A percentile compares a stretch with the other conserved stretches of the same genome.
Conservation (phyloP, 306 rosid genomes). For the Cyclanthera cordifolia region DNA sequence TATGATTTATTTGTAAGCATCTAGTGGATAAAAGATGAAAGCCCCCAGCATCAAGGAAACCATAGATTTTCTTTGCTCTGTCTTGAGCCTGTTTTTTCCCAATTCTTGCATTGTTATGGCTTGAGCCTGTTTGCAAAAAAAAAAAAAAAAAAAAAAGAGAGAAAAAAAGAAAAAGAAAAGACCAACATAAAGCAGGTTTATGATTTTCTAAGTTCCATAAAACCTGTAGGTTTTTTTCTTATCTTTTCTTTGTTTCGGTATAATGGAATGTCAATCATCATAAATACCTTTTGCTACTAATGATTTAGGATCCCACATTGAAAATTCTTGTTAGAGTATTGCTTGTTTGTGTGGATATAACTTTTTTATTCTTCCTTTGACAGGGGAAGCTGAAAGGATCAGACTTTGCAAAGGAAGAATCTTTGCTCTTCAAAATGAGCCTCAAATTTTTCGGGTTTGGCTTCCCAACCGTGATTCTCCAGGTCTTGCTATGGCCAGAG, state of each 20-base stretch:
- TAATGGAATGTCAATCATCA: neutral
- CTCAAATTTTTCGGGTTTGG: slow-evolving; percentile 64
- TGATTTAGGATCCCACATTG: neutral
- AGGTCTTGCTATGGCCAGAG: slow-evolving; percentile 87
- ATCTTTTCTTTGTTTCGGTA: neutral
- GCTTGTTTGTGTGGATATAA: neutral
- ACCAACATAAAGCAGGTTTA: neutral
- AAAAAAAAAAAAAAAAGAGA: too few species aligned
- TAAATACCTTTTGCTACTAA: neutral
- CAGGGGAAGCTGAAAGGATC: slow-evolving; percentile 79
- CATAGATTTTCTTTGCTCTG: neutral
- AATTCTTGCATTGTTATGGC: neutral
- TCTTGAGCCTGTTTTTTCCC: neutral
- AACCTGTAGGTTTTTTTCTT: too few species aligned
- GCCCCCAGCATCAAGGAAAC: too few species aligned
- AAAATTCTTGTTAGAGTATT: neutral
- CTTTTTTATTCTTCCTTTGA: neutral
- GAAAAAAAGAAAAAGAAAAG: too few species aligned
- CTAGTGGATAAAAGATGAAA: too few species aligned
- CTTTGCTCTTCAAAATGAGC: slow-evolving; percentile 51
- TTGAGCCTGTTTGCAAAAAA: slow-evolving; percentile 1
- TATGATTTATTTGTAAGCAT: neutral
- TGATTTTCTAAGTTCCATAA: neutral
- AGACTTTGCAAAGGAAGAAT: slow-evolving; percentile 60
- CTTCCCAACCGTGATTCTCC: slow-evolving; percentile 59